phyloP scores from a whole-genome alignment of 176 grass and related monocot species.

The Ananas comosus region DNA sequence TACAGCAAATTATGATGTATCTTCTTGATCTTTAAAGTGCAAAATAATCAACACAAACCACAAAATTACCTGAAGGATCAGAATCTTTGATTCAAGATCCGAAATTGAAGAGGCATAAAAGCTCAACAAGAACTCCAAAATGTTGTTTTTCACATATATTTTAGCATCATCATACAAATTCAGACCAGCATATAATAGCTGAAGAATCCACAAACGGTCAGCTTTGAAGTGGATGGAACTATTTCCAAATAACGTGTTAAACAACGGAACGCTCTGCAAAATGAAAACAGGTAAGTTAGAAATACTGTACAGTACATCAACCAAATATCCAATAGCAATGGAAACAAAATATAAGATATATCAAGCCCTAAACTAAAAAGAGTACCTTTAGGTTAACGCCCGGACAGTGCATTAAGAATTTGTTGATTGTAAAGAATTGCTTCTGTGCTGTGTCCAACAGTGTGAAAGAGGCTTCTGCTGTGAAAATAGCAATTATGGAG shows the following conservation, averaged over 20 bases:
- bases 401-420: slow-evolving; percentile 62
- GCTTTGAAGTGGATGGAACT: slow-evolving; percentile 72
- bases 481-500: slow-evolving; percentile 75
- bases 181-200: slow-evolving; percentile 73
- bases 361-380: background rate
- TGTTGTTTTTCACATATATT: slow-evolving; percentile 55
- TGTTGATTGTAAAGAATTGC: slow-evolving; percentile 73
- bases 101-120: slow-evolving; percentile 71
- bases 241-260: slow-evolving; percentile 62
- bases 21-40: no score
- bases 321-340: background rate
- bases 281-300: no score
- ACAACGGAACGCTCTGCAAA: slow-evolving; percentile 70
- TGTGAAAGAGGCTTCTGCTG: slow-evolving; percentile 79
- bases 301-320: background rate
- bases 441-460: slow-evolving; percentile 52
- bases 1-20: slow-evolving; percentile 1
- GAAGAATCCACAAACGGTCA: slow-evolving; percentile 83
- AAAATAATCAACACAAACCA: background rate
- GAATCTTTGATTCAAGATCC: slow-evolving; percentile 50
- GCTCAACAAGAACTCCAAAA: slow-evolving; percentile 50
- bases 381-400: slow-evolving; percentile 61
- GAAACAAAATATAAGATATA: slow-evolving; percentile 1
- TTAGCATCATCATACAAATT: slow-evolving; percentile 77
- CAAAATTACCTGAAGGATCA: slow-evolving; percentile 59